Percentiles rank a stretch among this genome's conserved stretches.
Evolutionary conservation across 257 asterid species (phyloP).

Genomic region (Osmanthus fragrans): DNA sequence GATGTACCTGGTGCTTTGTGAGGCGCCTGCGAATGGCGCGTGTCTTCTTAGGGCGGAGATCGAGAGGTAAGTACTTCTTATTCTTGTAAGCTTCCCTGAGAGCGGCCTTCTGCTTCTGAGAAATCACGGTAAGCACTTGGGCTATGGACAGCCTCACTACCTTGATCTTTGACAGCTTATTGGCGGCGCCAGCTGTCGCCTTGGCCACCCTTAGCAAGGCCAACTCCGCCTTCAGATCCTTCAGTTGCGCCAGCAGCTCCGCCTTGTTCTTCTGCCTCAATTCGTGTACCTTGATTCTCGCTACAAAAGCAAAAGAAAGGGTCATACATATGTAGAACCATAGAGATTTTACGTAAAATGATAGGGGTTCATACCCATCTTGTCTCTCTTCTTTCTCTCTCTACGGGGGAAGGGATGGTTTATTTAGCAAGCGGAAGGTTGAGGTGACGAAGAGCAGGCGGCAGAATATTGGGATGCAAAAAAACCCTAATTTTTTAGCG

Average conservation of each 20-base stretch:
- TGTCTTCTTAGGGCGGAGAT: background rate
- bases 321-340: background rate
- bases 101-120: background rate
- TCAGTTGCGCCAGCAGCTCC: background rate
- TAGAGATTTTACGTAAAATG: background rate
- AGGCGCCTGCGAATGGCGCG: background rate
- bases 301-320: background rate
- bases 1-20: background rate
- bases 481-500: background rate
- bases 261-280: background rate
- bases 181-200: background rate
- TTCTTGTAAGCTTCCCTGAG: slow-evolving; percentile 8
- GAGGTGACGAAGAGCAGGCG: background rate
- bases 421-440: too few species aligned
- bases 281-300: background rate
- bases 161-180: background rate
- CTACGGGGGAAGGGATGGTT: background rate
- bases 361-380: background rate
- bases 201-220: slow-evolving; percentile 1
- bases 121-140: background rate
- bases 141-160: background rate
- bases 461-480: background rate
- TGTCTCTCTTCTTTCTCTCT: background rate
- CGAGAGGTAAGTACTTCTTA: background rate
- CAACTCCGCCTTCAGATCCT: slow-evolving; percentile 1